Base-by-base conservation (phyloP, 768 basidiomycete genomes). In the Boletus eberwhitei region DNA sequence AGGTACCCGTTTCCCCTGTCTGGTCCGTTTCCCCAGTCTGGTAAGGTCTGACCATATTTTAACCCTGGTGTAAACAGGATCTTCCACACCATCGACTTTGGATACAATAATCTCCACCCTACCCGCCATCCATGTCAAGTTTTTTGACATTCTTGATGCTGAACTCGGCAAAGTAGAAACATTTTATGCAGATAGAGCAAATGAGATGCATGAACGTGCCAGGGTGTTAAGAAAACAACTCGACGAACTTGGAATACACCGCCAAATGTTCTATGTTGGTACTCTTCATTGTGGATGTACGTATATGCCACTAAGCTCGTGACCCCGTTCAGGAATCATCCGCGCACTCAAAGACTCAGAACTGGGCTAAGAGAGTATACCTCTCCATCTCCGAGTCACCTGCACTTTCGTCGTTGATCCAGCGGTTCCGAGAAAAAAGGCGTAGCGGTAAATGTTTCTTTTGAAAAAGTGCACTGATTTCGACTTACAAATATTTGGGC, bases 151-250 rank as follows among this genome's bases (percentile, higher is more conserved):
- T 22, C 77, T 98, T 8, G 90, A 97, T 60, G 66, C 66, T 1
- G 87, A 99, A 66, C 75, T 98, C 3, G 83, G 87, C 21, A 97
- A 96, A 69, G 83, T 98, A 13, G 90, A 90, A 55, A 72, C 74
- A 1, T 99, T 99, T 70, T 98, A 91, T 67, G 63, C 80, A 6
- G 83, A 81, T 24, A 79, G 85, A 29, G 93, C 85, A 72, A 77
- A 77, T 43, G 84, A 80, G 71, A 86, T 81, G 83, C 71, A 71
- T 5, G 68, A 65, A 3, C 78, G 77, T 24, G 75, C 76, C 16
- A 64, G 73, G 29, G 44, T 72, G 26, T 71, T 98, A 6, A 78
- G 80, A 53, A 76, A 76, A 39, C 94, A 98, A 65, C 77, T 96
- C 17, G 69, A 79, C 9, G 90, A 93, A 63, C 80, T 97, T 8